Evolutionary conservation across 306 rosid species (phyloP), one percentile per base, ranked within the genome.

Genomic region (Prunus kanzakura): DNA sequence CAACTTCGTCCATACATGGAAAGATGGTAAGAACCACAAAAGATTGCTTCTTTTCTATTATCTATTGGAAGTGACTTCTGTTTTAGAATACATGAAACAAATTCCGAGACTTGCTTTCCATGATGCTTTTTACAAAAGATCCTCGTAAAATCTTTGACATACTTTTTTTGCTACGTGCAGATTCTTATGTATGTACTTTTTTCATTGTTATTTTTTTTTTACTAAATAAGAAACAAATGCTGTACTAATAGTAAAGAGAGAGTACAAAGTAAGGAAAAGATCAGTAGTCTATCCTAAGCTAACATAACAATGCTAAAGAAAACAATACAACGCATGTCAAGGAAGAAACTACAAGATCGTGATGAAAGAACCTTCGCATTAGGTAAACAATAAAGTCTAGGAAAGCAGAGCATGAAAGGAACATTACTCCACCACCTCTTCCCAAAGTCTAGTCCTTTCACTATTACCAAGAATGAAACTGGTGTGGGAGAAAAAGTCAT

Each of bases 1-100:
- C 77, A 82, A 89, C 83, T 90, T 90, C 32, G 83, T 92, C n/a
- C 86, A 89, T 82, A 89, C 90, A 47, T 92, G 99, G 99, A 88
- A 84, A 71, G 90, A 87, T 58, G 93, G 99, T 95, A 86, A 92
- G 93, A 63, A 45, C 73, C 51, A n/a, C 8, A 27, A 20, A 64
- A 45, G 38, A 49, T 18, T 64, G 29, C 10, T 71, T 25, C 49
- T 11, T 23, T 41, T 67, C 51, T 19, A 49, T 20, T 49, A 11
- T 55, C 11, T 29, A 23, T 54, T 60, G 61, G 43, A 63, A 51
- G 72, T 18, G 43, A 27, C 25, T 64, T 29, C 77, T 27, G 25
- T 51, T 45, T 15, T 30, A 8, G 63, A 64, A 6, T 62, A 29
- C 12, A 27, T 16, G 61, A 7, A 32, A 50, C 13, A n/a, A 71